Percentiles rank a stretch among this genome's conserved stretches.
Evolutionary conservation across 441 rosid species (phyloP).

Genomic region (Jatropha podagrica): DNA sequence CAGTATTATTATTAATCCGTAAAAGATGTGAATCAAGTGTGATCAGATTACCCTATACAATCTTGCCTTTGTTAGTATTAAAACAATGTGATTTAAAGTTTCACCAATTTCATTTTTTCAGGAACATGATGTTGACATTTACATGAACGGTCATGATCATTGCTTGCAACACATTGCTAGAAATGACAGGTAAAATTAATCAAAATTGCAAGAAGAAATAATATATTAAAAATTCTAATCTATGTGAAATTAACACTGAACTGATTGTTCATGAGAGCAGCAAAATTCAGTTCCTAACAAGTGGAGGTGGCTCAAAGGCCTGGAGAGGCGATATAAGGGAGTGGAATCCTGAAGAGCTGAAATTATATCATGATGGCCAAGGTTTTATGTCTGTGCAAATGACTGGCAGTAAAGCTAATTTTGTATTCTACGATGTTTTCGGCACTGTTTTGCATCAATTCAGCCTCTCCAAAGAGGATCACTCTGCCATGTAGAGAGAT

Average conservation of each 20-base stretch:
- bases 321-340: conserved; percentile 52
- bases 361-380: conserved; percentile 66
- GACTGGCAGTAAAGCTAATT: conserved; percentile 23
- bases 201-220: not conserved
- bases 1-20: no score
- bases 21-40: no score
- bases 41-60: no score
- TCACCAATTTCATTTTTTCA: not conserved
- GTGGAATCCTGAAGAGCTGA: conserved; percentile 42
- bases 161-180: conserved; percentile 31
- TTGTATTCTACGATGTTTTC: conserved; percentile 45
- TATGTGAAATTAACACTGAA: not conserved
- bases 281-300: conserved; percentile 53
- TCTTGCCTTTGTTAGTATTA: not conserved
- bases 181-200: conserved; percentile 2
- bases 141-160: conserved; percentile 60
- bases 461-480: conserved; percentile 12
- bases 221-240: not conserved
- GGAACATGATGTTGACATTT: conserved; percentile 38
- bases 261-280: conserved; percentile 29
- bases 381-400: conserved; percentile 66
- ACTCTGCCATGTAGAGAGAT: conserved; percentile 4
- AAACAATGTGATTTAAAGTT: not conserved
- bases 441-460: conserved; percentile 55
- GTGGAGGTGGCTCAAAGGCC: conserved; percentile 81